Evolutionary conservation across 2,329 filamentous ascomycete genomes (phyloP).

Genomic region (Aspergillus quadricinctus): DNA sequence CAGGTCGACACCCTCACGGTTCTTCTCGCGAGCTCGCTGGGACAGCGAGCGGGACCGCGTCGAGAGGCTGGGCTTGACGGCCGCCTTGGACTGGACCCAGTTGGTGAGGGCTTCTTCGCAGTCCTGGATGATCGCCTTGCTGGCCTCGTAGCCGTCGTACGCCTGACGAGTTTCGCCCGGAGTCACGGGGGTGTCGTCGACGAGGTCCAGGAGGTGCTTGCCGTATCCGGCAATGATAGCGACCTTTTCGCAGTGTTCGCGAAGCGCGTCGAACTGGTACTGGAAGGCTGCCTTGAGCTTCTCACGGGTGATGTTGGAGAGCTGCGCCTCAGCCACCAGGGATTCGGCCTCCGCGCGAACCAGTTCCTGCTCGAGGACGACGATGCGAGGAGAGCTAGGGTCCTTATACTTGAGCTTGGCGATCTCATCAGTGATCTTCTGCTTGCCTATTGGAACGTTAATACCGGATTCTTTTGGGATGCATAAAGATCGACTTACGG

Average conservation of each 20-base stretch:
- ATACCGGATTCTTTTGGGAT: neutral
- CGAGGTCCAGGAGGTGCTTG: conserved; percentile 94
- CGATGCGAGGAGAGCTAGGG: conserved; percentile 94
- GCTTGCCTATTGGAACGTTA: conserved; percentile 63
- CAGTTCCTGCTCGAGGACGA: conserved; percentile 96
- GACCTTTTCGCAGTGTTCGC: conserved; percentile 96
- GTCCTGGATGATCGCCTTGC: conserved; percentile 98
- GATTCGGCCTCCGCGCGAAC: conserved; percentile 98
- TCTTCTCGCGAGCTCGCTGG: conserved; percentile 70
- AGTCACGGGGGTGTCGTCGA: conserved; percentile 95
- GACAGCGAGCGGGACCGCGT: conserved; percentile 83
- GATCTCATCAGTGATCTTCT: conserved; percentile 98
- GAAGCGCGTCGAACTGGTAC: conserved; percentile 96
- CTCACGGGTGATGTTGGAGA: conserved; percentile 98
- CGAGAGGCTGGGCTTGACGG: conserved; percentile 81
- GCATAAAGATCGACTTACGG: conserved; percentile 55
- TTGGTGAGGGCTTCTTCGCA: conserved; percentile 96
- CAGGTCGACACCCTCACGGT: conserved; percentile 72
- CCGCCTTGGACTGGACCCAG: conserved; percentile 89
- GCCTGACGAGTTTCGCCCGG: conserved; percentile 93
- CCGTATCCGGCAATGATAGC: conserved; percentile 97
- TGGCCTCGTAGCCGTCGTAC: conserved; percentile 97
- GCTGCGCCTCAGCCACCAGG: conserved; percentile 94
- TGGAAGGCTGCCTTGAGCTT: conserved; percentile 98
- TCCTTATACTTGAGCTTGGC: conserved; percentile 99